These are phyloP conservation scores for Acer campestre DNA, from an alignment of 345 rosid genomes.

Conservation along the genomic window DNA sequence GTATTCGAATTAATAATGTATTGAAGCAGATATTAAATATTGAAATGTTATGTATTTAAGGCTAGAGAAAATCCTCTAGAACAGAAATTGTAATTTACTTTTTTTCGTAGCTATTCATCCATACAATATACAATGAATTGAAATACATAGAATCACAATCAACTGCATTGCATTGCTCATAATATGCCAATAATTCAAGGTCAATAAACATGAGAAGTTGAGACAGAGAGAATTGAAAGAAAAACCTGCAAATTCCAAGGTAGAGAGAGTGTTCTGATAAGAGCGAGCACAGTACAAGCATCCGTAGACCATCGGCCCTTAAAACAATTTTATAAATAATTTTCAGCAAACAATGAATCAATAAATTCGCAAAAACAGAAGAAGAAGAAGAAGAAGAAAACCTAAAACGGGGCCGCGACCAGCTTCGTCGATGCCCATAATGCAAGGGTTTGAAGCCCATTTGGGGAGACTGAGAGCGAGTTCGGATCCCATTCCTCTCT, in stretches of 20 bases:
- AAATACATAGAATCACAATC: too few relatives aligned
- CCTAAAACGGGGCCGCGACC: slow-evolving; percentile 96
- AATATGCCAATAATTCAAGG: too few relatives aligned
- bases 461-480: slow-evolving; percentile 31
- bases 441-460: slow-evolving; percentile 84
- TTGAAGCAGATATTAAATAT: background rate
- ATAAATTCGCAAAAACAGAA: background rate
- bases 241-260: slow-evolving; percentile 81
- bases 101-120: too few relatives aligned
- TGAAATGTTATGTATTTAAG: background rate
- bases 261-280: slow-evolving; percentile 72
- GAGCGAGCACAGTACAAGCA: slow-evolving; percentile 89
- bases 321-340: slow-evolving; percentile 6
- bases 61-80: too few relatives aligned
- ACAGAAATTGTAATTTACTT: too few relatives aligned
- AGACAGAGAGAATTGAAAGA: background rate
- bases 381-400: slow-evolving; percentile 13
- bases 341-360: background rate
- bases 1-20: background rate
- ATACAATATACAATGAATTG: too few relatives aligned
- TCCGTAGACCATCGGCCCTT: slow-evolving; percentile 99
- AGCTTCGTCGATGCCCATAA: slow-evolving; percentile 96
- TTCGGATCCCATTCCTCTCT: slow-evolving; percentile 40
- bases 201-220: too few relatives aligned
- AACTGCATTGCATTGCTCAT: too few relatives aligned